Evolutionary conservation across 2,329 filamentous ascomycete genomes (phyloP), one percentile per base, ranked within the genome.

Genomic region (Xylaria digitata): DNA sequence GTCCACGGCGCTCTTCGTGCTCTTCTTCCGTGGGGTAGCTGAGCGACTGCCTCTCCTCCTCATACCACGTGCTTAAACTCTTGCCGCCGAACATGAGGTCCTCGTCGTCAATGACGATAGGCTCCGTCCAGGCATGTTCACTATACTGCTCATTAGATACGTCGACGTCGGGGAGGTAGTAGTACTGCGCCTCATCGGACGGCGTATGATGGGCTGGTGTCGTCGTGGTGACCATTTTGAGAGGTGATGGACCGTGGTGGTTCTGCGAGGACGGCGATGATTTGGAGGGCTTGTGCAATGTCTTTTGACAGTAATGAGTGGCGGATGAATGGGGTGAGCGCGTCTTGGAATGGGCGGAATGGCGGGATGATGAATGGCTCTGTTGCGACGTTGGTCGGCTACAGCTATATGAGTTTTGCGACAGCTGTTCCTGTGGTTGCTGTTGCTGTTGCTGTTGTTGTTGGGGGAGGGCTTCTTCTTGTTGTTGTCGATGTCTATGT

Each of bases 81-180:
- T 88, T 89, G 72, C 86, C 86, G 63, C 86, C 85, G 71, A 88
- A 89, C 75, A 83, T 87, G 43, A 89, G 80, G 70, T 89, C 86
- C 63, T 88, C 86, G 73, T 89, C 86, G 63, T 89, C 86, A 72
- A 89, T 89, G 67, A 86, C 80, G 55, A 84, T 88, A 40, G 84
- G 82, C 61, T 84, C 81, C 69, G 86, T 82, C 86, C 85, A 88
- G 52, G 74, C 75, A 42, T 74, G 72, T 19, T 71, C 70, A n/a
- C 72, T 70, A 32, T 72, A 50, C 32, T 76, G 72, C 13, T 66
- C 65, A 26, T 73, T 67, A 32, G 70, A 60, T 21, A 65, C 53
- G 53, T 74, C 70, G 30, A 62, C 70, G 45, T 74, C 73, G 9
- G 75, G 72, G 4, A 74, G 68, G 67, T 73, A 77, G 70, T 76